Evolutionary conservation across 2,329 filamentous ascomycete species (phyloP).

Genomic region (Ciborinia camelliae): DNA sequence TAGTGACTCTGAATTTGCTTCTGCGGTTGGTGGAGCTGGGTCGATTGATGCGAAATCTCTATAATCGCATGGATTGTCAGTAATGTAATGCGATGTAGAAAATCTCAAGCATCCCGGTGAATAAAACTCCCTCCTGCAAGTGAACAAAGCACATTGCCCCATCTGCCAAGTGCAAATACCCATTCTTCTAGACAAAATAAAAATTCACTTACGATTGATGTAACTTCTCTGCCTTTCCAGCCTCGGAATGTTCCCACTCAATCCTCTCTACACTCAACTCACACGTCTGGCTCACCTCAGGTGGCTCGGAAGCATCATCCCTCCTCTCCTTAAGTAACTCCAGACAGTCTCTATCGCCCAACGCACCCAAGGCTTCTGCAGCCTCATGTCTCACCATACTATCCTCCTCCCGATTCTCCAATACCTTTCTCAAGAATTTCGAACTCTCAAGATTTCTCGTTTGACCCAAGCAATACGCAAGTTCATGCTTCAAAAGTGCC

Average conservation of each 20-base stretch:
- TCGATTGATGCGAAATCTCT: slow-evolving; percentile 97
- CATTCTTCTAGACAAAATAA: background rate
- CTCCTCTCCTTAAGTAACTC: slow-evolving; percentile 69
- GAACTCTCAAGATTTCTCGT: slow-evolving; percentile 74
- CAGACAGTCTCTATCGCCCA: slow-evolving; percentile 73
- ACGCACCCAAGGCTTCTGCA: slow-evolving; percentile 86
- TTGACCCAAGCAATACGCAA: slow-evolving; percentile 95
- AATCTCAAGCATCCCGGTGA: background rate
- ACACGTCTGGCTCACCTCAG: slow-evolving; percentile 89
- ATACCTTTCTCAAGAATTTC: slow-evolving; percentile 66
- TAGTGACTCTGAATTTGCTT: slow-evolving; percentile 64
- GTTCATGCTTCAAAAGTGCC: slow-evolving; percentile 89
- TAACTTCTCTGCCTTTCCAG: slow-evolving; percentile 70
- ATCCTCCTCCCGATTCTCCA: slow-evolving; percentile 79
- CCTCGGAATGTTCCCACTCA: slow-evolving; percentile 81
- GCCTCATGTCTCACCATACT: slow-evolving; percentile 96
- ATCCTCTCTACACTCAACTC: slow-evolving; percentile 95
- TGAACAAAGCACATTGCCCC: background rate
- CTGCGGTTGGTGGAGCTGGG: slow-evolving; percentile 82
- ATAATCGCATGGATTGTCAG: slow-evolving; percentile 25
- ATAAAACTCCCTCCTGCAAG: background rate
- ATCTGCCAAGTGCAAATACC: background rate
- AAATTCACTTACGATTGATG: slow-evolving; percentile 64
- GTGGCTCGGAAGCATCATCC: slow-evolving; percentile 71
- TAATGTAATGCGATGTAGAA: slow-evolving; percentile 17